Percentiles rank a stretch among this genome's conserved stretches.
phyloP scores from a whole-genome alignment of 2,329 filamentous ascomycete species.

The Davidsoniella eucalypti region DNA sequence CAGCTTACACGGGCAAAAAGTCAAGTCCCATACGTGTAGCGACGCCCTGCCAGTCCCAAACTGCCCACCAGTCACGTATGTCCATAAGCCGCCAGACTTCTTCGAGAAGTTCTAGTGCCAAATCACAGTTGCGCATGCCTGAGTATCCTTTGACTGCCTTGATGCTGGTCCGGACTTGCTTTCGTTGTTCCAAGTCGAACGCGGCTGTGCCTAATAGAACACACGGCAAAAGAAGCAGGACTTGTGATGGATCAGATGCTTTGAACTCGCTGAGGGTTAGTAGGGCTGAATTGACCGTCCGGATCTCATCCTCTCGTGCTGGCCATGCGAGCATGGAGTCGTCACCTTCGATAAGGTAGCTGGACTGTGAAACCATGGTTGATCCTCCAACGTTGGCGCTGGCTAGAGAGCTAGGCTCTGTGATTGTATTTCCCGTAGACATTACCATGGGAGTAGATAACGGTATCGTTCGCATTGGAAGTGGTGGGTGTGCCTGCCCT shows the following conservation, averaged over 20 bases:
- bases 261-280: slow-evolving; percentile 37
- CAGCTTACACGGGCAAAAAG: slow-evolving; percentile 33
- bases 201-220: slow-evolving; percentile 44
- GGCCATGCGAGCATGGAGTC: neutral
- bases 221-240: slow-evolving; percentile 42
- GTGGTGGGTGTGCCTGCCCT: too few species aligned
- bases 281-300: slow-evolving; percentile 40
- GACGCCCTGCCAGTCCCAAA: slow-evolving; percentile 49
- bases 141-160: slow-evolving; percentile 39
- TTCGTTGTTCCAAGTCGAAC: slow-evolving; percentile 35
- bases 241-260: slow-evolving; percentile 41
- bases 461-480: neutral
- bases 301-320: slow-evolving; percentile 23
- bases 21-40: slow-evolving; percentile 36
- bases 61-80: slow-evolving; percentile 36
- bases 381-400: neutral
- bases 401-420: neutral
- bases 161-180: slow-evolving; percentile 34
- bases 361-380: neutral
- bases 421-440: neutral
- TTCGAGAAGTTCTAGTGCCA: slow-evolving; percentile 36
- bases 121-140: slow-evolving; percentile 40
- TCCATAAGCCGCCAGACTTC: slow-evolving; percentile 45
- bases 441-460: neutral
- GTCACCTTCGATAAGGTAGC: neutral